Percentiles rank a stretch among this genome's conserved stretches.
These are phyloP conservation scores for Friedmanniomyces endolithicus DNA, from an alignment of 495 filamentous ascomycete genomes.

Conservation along the genomic window DNA sequence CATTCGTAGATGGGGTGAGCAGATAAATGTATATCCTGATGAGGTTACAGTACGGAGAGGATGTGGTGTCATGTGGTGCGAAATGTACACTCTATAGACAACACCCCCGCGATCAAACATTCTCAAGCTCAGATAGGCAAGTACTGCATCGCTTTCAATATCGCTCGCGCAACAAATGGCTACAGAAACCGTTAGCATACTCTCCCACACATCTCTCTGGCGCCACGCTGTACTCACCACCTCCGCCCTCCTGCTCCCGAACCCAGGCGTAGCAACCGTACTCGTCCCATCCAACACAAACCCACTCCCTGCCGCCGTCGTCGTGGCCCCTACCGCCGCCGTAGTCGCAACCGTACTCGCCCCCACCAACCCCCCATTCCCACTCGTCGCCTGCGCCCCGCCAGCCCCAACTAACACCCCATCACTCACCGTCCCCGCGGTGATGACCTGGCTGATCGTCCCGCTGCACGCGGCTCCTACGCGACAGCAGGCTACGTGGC, in stretches of 20 bases:
- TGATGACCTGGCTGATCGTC: constrained; percentile 32
- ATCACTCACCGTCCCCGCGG: constrained; percentile 13
- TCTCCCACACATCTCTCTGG: background rate
- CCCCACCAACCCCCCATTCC: background rate
- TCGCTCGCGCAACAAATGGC: constrained; percentile 11
- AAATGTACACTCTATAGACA: background rate
- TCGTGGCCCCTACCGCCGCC: constrained; percentile 7
- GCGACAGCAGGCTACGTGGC: constrained; percentile 57
- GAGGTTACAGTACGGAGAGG: background rate
- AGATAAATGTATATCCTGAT: background rate
- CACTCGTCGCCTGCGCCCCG: background rate
- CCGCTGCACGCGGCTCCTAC: constrained; percentile 50
- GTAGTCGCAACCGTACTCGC: background rate
- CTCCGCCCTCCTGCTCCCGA: constrained; percentile 4
- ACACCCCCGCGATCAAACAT: constrained; percentile 17
- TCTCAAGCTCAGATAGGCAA: constrained; percentile 8
- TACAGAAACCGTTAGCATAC: constrained; percentile 1
- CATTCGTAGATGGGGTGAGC: constrained; percentile 10
- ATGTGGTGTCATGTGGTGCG: background rate
- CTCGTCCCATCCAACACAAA: constrained; percentile 10
- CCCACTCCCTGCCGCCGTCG: background rate
- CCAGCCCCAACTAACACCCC: constrained; percentile 9
- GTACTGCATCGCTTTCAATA: constrained; percentile 11
- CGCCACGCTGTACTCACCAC: constrained; percentile 5
- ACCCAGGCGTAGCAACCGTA: constrained; percentile 16